Percentiles rank a stretch among this genome's conserved stretches.
These are phyloP conservation scores for Chernovozyma sophiae-reginae DNA, from an alignment of 1,139 yeast genomes.

Conservation along the genomic window DNA sequence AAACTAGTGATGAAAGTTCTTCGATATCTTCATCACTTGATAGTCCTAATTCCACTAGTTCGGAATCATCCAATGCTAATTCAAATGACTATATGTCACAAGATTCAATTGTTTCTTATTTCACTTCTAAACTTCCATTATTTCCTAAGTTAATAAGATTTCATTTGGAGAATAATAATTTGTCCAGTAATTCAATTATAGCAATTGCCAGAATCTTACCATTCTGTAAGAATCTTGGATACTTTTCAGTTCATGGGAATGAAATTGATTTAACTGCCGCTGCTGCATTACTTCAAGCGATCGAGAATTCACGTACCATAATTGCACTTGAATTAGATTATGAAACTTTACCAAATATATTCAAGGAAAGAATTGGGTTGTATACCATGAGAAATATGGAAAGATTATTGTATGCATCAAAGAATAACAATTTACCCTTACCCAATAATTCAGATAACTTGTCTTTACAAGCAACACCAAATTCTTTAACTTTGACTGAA, in stretches of 20 bases:
- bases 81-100: conserved; percentile 11
- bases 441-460: background rate
- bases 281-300: conserved; percentile 37
- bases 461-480: background rate
- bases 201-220: conserved; percentile 62
- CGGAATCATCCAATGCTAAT: background rate
- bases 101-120: conserved; percentile 27
- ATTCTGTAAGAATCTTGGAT: conserved; percentile 52
- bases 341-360: conserved; percentile 35
- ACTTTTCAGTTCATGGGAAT: conserved; percentile 61
- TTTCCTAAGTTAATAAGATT: conserved; percentile 53
- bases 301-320: conserved; percentile 37
- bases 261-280: conserved; percentile 42
- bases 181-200: conserved; percentile 44
- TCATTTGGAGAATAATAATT: conserved; percentile 58
- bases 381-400: conserved; percentile 75
- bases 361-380: conserved; percentile 58
- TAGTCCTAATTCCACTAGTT: background rate
- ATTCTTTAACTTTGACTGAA: conserved; percentile 24
- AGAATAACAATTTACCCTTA: background rate
- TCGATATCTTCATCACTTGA: background rate
- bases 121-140: conserved; percentile 55
- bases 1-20: background rate
- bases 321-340: conserved; percentile 40
- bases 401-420: conserved; percentile 18